A percentile compares a stretch with the other conserved stretches of the same genome.
phyloP scores from a whole-genome alignment of 768 basidiomycete genomes.

The Suillus ampliporus region DNA sequence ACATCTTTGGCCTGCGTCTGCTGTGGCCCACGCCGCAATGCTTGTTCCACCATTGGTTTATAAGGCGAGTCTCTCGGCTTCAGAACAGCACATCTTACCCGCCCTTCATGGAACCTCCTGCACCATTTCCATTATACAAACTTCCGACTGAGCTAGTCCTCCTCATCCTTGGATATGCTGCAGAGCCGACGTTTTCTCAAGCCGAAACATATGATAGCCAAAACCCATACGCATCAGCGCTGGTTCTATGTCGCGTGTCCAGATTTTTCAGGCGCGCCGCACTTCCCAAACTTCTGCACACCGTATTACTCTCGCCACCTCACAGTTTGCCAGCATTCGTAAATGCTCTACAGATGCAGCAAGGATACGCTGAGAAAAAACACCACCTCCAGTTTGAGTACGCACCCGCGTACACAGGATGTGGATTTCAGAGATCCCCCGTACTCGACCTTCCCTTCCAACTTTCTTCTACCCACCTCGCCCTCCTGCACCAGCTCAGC shows the following conservation, averaged over 20 bases:
- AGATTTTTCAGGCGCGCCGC: conserved; percentile 35
- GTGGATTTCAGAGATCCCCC: conserved; percentile 40
- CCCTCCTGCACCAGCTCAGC: conserved; percentile 15
- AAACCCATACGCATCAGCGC: conserved; percentile 28
- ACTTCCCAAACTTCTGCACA: conserved; percentile 34
- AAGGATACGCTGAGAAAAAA: conserved; percentile 8
- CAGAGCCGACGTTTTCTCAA: conserved; percentile 25
- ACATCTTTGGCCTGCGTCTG: too few relatives aligned
- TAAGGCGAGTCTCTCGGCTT: background rate
- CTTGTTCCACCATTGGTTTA: too few relatives aligned
- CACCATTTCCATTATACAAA: conserved; percentile 23
- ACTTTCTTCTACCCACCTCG: conserved; percentile 17
- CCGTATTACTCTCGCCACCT: background rate
- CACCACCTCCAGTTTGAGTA: conserved; percentile 44
- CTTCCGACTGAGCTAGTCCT: conserved; percentile 43
- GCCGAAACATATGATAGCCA: background rate
- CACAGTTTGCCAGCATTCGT: conserved; percentile 29
- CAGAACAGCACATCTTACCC: background rate
- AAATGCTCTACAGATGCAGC: conserved; percentile 36
- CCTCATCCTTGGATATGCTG: conserved; percentile 38
- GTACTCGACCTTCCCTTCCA: too few relatives aligned
- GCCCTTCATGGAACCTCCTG: background rate
- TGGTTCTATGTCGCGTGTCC: conserved; percentile 42
- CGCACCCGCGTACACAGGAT: conserved; percentile 36
- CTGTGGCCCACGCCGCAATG: too few relatives aligned